Evolutionary conservation across 1,139 yeast species (phyloP), one percentile per base, ranked within the genome.

Genomic region (Trichomonascaceae sp.): DNA sequence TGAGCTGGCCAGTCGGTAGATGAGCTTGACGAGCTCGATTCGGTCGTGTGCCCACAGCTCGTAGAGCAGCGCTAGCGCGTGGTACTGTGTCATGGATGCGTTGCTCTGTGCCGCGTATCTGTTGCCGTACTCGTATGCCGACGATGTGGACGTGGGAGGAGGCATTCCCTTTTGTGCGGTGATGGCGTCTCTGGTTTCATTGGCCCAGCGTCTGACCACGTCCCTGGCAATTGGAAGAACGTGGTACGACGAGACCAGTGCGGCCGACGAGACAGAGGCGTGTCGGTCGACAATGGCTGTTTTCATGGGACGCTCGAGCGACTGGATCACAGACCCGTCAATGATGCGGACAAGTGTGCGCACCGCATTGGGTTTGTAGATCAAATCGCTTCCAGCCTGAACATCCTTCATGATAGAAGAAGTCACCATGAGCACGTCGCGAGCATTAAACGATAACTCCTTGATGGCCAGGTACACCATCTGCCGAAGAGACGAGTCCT

Each of bases 331-430:
- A 31, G 93, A 72, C 26, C 87, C 80, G 55, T 89, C 98, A 52
- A 92, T 70, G 30, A 89, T 93, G 48, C 93, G 73, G 15, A 87
- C 74, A 48, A 89, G 69, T 0, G 98, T 81, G 55, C 98, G 75
- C 46, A 89, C 80, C 22, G 99, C 97, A 56, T 89, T 80, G 37
- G 98, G 95, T 54, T 87, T 84, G 60, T 79, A 85, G 39, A 85
- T 66, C 43, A 74, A 67, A 43, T 84, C 93, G 44, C 87, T 87
- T 40, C 78, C 76, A 32, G 54, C 57, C 61, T 92, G 96, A 39
- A 89, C 82, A 61, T 89, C 98, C 63, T 87, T 87, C 96, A 89
- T 92, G 51, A 89, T 87, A 15, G 95, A 82, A 5, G 96, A 82
- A 22, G 98, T 89, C 23, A 89, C 96, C 97, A 89, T 92, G 59